Conservation (phyloP, 306 rosid genomes). For the Vigna hirtella region DNA sequence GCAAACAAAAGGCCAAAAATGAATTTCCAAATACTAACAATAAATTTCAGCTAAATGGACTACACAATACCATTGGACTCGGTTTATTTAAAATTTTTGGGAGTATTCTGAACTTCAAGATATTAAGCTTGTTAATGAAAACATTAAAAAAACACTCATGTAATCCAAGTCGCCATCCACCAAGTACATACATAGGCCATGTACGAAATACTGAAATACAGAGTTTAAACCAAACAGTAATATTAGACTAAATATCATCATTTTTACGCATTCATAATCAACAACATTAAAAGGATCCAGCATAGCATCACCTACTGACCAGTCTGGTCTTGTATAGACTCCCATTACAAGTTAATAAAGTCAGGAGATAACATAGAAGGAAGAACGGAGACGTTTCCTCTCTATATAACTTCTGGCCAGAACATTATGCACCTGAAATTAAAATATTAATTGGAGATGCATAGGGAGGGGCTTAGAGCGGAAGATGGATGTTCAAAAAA, state of each 20-base stretch:
- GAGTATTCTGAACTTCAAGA: neutral
- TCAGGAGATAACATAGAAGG: neutral
- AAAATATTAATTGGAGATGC: neutral
- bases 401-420: neutral
- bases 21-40: conserved; percentile 6
- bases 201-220: neutral
- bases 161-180: conserved; percentile 16
- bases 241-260: neutral
- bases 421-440: neutral
- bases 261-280: conserved; percentile 7
- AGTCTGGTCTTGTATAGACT: neutral
- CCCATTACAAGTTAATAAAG: neutral
- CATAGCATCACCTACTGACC: neutral
- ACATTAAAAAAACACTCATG: conserved; percentile 1
- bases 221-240: conserved; percentile 5
- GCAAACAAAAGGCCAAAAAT: conserved; percentile 37
- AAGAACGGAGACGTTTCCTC: neutral
- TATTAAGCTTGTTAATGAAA: conserved; percentile 9
- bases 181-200: neutral
- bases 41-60: neutral
- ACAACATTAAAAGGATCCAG: conserved; percentile 3
- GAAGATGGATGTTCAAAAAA: neutral
- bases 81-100: neutral
- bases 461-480: neutral
- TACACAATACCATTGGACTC: neutral